A percentile compares a stretch with the other conserved stretches of the same genome.
These are phyloP conservation scores for Curvularia sp. DNA, from an alignment of 2,329 filamentous ascomycete species.

Conservation along the genomic window DNA sequence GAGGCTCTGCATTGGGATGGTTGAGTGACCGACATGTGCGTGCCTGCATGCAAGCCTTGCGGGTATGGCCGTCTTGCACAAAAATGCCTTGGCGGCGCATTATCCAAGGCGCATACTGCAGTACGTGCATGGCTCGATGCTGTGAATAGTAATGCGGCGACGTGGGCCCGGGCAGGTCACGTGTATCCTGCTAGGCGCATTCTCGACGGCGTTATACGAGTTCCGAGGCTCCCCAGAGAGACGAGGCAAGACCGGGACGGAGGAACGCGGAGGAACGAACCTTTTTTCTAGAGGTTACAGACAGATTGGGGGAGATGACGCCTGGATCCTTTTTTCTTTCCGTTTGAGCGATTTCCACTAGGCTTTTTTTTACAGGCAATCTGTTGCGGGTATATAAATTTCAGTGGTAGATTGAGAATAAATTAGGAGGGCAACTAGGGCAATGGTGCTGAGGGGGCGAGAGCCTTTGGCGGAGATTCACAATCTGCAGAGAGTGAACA, in stretches of 20 bases:
- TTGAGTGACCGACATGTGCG: neutral
- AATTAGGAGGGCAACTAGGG: neutral
- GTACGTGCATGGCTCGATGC: neutral
- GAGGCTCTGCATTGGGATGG: neutral
- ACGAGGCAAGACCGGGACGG: neutral
- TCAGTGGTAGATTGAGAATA: neutral
- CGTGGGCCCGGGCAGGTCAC: neutral
- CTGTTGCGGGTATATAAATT: neutral
- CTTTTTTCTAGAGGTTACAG: neutral
- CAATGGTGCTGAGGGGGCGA: neutral
- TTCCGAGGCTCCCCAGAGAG: neutral
- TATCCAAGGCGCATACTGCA: neutral
- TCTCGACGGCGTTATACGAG: neutral
- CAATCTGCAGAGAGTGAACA: neutral
- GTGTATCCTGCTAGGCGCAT: neutral
- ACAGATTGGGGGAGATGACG: neutral
- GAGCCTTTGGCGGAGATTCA: neutral
- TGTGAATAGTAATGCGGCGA: neutral
- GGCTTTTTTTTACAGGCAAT: neutral
- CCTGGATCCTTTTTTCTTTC: neutral
- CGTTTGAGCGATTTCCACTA: neutral
- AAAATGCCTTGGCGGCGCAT: neutral
- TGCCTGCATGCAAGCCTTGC: neutral
- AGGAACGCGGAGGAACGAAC: neutral
- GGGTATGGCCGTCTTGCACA: neutral